Evolutionary conservation across 2,329 filamentous ascomycete genomes (phyloP).

Genomic region (Pyrenophora graminea): DNA sequence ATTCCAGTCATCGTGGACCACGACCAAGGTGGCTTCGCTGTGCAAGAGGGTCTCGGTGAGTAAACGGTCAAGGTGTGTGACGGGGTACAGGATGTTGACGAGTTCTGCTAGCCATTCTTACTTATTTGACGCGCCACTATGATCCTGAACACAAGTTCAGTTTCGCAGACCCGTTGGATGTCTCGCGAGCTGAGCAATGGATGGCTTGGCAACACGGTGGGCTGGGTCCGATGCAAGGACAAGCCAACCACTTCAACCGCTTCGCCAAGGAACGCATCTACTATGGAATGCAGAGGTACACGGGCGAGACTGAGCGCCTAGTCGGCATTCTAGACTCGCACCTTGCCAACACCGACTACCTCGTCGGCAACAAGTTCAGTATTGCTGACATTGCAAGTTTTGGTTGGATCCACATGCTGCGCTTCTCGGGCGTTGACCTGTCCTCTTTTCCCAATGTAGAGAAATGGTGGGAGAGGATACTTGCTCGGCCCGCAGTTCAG

Average conservation of each 20-base stretch:
- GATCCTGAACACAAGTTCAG: slow-evolving; percentile 53
- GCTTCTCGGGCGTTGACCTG: slow-evolving; percentile 49
- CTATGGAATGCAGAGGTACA: slow-evolving; percentile 53
- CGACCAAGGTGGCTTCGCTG: slow-evolving; percentile 62
- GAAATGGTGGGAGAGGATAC: slow-evolving; percentile 51
- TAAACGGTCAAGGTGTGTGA: neutral
- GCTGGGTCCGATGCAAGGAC: slow-evolving; percentile 51
- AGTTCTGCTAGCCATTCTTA: slow-evolving; percentile 44
- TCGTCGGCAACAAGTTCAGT: slow-evolving; percentile 53
- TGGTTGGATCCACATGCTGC: slow-evolving; percentile 50
- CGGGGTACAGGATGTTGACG: neutral
- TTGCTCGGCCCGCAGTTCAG: slow-evolving; percentile 49
- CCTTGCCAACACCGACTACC: slow-evolving; percentile 48
- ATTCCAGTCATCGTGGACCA: slow-evolving; percentile 71
- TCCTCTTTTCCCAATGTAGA: slow-evolving; percentile 50
- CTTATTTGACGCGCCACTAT: slow-evolving; percentile 52
- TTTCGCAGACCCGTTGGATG: slow-evolving; percentile 54
- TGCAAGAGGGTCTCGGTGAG: slow-evolving; percentile 50
- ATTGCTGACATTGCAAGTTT: slow-evolving; percentile 55
- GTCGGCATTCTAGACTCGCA: slow-evolving; percentile 52
- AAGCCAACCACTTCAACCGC: slow-evolving; percentile 49
- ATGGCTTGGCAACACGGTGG: slow-evolving; percentile 62
- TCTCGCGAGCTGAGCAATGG: slow-evolving; percentile 62
- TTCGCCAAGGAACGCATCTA: slow-evolving; percentile 51
- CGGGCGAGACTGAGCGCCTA: slow-evolving; percentile 54